Conservation (phyloP, 768 basidiomycete species). For the Tylopilus sp. region DNA sequence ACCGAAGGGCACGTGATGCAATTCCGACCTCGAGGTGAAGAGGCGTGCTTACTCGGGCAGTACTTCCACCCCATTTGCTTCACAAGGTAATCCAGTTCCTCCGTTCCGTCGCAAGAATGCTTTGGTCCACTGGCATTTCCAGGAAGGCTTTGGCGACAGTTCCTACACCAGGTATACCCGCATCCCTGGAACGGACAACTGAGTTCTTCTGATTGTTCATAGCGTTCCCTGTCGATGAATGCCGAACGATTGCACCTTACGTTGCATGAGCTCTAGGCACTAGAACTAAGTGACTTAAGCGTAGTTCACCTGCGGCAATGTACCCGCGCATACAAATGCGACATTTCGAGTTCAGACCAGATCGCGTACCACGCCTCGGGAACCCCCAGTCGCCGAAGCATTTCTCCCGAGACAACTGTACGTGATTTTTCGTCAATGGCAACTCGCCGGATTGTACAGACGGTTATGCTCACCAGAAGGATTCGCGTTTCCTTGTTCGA, state of each 20-base stretch:
- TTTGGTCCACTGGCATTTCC: conserved; percentile 32
- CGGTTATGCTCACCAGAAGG: conserved; percentile 31
- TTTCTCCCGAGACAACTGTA: conserved; percentile 36
- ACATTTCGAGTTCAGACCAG: conserved; percentile 46
- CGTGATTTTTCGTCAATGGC: background rate
- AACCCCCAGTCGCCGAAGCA: conserved; percentile 41
- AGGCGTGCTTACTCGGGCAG: conserved; percentile 47
- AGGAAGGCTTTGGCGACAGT: conserved; percentile 42
- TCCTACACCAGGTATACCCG: conserved; percentile 55
- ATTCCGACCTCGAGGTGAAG: background rate
- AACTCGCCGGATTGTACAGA: background rate
- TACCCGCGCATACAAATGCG: conserved; percentile 37
- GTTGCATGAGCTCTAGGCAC: background rate
- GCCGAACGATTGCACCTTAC: conserved; percentile 47
- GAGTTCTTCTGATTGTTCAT: conserved; percentile 39
- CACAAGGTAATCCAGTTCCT: conserved; percentile 51
- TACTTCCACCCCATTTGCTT: conserved; percentile 54
- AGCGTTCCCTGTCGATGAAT: conserved; percentile 50
- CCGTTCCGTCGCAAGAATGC: conserved; percentile 56
- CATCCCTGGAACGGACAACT: conserved; percentile 50
- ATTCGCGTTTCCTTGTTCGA: conserved; percentile 27
- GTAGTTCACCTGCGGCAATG: conserved; percentile 46
- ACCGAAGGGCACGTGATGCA: too few relatives aligned
- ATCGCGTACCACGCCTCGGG: conserved; percentile 37
- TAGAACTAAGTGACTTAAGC: too few relatives aligned